phyloP scores from a whole-genome alignment of 176 grass and related monocot genomes.

The Secale cereale region DNA sequence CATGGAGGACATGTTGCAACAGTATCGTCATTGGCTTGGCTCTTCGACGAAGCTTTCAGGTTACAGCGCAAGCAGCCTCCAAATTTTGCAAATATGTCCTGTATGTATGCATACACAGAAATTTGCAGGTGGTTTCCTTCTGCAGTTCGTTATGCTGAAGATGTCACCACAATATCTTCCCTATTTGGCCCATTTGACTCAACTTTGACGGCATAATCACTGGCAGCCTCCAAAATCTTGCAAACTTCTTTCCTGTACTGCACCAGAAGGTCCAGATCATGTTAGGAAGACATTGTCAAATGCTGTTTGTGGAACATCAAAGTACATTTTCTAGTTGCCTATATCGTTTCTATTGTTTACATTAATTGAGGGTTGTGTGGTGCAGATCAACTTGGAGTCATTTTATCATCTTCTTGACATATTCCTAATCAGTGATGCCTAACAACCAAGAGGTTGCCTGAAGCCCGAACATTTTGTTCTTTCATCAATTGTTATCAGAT shows the following conservation, averaged over 20 bases:
- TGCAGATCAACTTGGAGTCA: conserved; percentile 9
- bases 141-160: conserved; percentile 25
- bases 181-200: conserved; percentile 30
- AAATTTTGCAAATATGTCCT: conserved; percentile 48
- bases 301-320: conserved; percentile 28
- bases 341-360: conserved; percentile 3
- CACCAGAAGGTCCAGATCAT: conserved; percentile 25
- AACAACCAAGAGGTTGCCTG: neutral
- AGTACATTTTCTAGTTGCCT: neutral
- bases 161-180: conserved; percentile 35
- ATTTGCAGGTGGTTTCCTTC: conserved; percentile 9
- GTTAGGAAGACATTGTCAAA: conserved; percentile 29
- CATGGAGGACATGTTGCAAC: neutral
- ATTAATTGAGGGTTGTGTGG: conserved; percentile 16
- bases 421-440: neutral
- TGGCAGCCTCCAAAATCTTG: conserved; percentile 69
- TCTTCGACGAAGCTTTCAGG: conserved; percentile 17
- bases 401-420: conserved; percentile 9
- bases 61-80: conserved; percentile 37
- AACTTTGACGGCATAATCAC: conserved; percentile 45
- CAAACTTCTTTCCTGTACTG: conserved; percentile 86
- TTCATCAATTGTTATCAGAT: neutral
- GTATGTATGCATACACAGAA: conserved; percentile 21
- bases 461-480: neutral
- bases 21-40: conserved; percentile 19